Evolutionary conservation across 176 grass and related monocot genomes (phyloP).

Genomic region (Calamus simplicifolius): DNA sequence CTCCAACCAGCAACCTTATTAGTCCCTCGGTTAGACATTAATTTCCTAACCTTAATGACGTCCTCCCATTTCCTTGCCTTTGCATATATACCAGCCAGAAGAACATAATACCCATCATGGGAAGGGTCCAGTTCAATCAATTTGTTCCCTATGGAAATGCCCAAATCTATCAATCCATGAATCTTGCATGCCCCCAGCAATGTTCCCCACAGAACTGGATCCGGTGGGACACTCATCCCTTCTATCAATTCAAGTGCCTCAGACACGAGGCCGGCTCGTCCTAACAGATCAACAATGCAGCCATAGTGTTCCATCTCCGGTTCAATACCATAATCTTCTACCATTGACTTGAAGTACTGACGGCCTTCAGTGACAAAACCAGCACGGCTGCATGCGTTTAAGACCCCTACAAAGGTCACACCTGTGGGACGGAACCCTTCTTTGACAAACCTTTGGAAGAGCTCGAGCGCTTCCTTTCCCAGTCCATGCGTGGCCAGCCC

Average conservation of each 20-base stretch:
- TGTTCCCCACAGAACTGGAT: slow-evolving; percentile 63
- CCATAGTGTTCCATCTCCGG: slow-evolving; percentile 69
- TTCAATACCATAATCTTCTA: slow-evolving; percentile 41
- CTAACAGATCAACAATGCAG: slow-evolving; percentile 63
- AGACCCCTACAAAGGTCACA: slow-evolving; percentile 60
- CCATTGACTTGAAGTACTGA: slow-evolving; percentile 40
- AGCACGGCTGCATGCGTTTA: slow-evolving; percentile 60
- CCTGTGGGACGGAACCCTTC: slow-evolving; percentile 37
- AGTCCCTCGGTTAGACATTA: slow-evolving; percentile 47
- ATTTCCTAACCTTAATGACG: slow-evolving; percentile 47
- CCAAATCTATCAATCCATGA: slow-evolving; percentile 47
- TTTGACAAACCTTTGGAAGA: slow-evolving; percentile 41
- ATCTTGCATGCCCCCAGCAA: slow-evolving; percentile 57
- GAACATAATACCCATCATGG: slow-evolving; percentile 67
- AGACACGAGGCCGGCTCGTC: slow-evolving; percentile 42
- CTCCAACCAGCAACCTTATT: slow-evolving; percentile 68
- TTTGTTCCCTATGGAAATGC: slow-evolving; percentile 44
- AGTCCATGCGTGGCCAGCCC: slow-evolving; percentile 56
- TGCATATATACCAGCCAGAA: slow-evolving; percentile 53
- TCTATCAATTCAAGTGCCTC: slow-evolving; percentile 59
- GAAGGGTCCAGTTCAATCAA: slow-evolving; percentile 45
- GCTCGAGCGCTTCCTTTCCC: slow-evolving; percentile 31
- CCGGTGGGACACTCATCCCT: slow-evolving; percentile 42
- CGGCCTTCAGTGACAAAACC: slow-evolving; percentile 43
- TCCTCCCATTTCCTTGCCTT: slow-evolving; percentile 64